Evolutionary conservation across 177 flowering plant genomes (phyloP), one percentile per base, ranked within the genome.

Genomic region (Vitis hybrid): DNA sequence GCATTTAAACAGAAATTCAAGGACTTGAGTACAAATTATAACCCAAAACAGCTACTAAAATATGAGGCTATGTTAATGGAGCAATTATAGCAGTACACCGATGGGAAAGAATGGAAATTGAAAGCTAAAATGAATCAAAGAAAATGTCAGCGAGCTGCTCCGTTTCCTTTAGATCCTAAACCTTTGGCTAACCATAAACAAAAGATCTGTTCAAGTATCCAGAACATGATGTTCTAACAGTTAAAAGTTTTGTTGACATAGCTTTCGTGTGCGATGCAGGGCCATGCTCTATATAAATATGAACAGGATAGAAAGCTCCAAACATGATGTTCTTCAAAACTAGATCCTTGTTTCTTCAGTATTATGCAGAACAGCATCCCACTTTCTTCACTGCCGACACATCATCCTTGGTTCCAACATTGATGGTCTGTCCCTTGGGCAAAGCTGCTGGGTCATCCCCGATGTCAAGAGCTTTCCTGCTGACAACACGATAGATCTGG

Each of bases 401-500:
- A 84, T 91, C 93, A 72, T 91, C 97, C 76, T 72, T 84, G 55
- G 59, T 14, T 30, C 90, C 90, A n/a, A 91, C 87, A 60, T 86
- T 88, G 81, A 90, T 85, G 0, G 91, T 87, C 65, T 87, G 92
- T 48, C 97, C 93, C 74, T 83, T 92, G 60, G 95, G 94, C 78
- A 86, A 68, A 18, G 89, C 79, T 32, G 90, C 85, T 1, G 97
- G 89, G 72, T 92, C 92, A 7, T 86, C 88, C 8, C 90, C 90
- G 13, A 84, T 71, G 52, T 89, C 93, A 51, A 92, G 92, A 64
- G 92, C 93, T 75, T 84, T 92, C 80, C 77, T 83, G 78, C 93
- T 86, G 8, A 85, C 90, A 0, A 92, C 92, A 18, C 77, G 92
- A 72, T 86, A 87, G 21, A 90, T 89, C 78, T 90, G 95, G 18